Percentiles rank a stretch among this genome's conserved stretches.
phyloP scores from a whole-genome alignment of 805 yeast genomes.

The Yamadazyma phyllophila region DNA sequence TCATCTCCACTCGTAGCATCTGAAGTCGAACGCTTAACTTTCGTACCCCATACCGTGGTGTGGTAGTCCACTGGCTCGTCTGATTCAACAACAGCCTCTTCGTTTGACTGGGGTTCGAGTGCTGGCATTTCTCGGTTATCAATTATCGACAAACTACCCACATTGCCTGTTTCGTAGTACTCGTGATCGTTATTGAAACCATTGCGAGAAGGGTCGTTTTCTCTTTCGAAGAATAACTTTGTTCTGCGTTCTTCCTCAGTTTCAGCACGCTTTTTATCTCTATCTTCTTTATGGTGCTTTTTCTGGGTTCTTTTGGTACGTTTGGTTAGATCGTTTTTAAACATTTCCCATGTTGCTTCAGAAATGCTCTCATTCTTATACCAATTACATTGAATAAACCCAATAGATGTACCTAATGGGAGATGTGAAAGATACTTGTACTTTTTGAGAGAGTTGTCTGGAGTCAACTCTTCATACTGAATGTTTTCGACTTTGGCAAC shows the following conservation, averaged over 20 bases:
- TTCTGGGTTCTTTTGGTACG: constrained; percentile 50
- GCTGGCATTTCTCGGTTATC: constrained; percentile 39
- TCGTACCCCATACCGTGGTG: constrained; percentile 79
- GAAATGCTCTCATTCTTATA: constrained; percentile 28
- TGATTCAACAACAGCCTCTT: constrained; percentile 7
- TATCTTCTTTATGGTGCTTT: constrained; percentile 60
- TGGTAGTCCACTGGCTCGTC: constrained; percentile 19
- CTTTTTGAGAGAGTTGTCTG: constrained; percentile 55
- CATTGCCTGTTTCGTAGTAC: constrained; percentile 16
- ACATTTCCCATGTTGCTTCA: constrained; percentile 40
- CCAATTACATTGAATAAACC: constrained; percentile 88
- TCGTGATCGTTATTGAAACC: constrained; percentile 17
- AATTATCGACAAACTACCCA: constrained; percentile 36
- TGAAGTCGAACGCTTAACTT: constrained; percentile 40
- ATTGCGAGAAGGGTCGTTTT: constrained; percentile 34
- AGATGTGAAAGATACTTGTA: constrained; percentile 76
- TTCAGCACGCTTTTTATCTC: constrained; percentile 54
- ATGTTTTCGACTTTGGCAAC: constrained; percentile 67
- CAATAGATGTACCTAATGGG: constrained; percentile 82
- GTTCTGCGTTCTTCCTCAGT: constrained; percentile 57
- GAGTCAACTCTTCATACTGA: constrained; percentile 59
- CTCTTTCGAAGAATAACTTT: constrained; percentile 56
- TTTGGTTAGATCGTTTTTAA: constrained; percentile 54
- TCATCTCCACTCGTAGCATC: constrained; percentile 35
- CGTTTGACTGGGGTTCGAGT: constrained; percentile 14